Evolutionary conservation across 164 flowering plant species (phyloP), one percentile per base, ranked within the genome.

Genomic region (Kingdonia uniflora): DNA sequence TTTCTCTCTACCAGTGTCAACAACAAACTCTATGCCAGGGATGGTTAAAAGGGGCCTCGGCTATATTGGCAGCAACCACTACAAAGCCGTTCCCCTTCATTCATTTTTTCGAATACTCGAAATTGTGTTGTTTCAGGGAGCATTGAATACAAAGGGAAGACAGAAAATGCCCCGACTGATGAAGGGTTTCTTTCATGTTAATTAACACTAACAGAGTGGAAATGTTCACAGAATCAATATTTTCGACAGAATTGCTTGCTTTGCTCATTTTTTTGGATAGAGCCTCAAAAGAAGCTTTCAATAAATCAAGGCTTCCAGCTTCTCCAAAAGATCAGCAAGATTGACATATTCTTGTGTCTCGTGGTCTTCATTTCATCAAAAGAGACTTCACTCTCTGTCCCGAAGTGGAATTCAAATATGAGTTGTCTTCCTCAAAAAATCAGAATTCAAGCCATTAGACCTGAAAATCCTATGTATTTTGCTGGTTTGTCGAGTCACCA

Each of bases 251-350:
- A n/a, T n/a, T n/a, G n/a, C n/a, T 33, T n/a, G n/a, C n/a, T n/a
- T n/a, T n/a, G n/a, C n/a, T n/a, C n/a, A n/a, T n/a, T n/a, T 78
- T 76, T 35, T 78, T 77, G 21, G 81, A 54, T 65, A 92, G 73
- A 43, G 79, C 75, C 62, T 75, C 81, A 79, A 92, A 92, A 55
- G 97, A 85, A 68, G 86, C 83, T 60, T 76, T 84, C 43, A 88
- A 64, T 23, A 85, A 72, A 40, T 72, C 67, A 62, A 85, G 67
- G 60, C 52, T 79, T 22, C 71, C 76, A 21, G 71, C 66, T 21
- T 69, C 74, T 45, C 72, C 80, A n/a, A 76, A 53, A 71, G 60
- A 63, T 74, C 64, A 16, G 17, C 48, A 53, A 71, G 60, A 63
- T 74, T 62, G 15, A 19, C 52, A 53, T 51, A n/a, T n/a, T n/a